Percentiles rank a stretch among this genome's conserved stretches.
Conservation (phyloP, 2,329 filamentous ascomycete species). For the Trichophyton simii region DNA sequence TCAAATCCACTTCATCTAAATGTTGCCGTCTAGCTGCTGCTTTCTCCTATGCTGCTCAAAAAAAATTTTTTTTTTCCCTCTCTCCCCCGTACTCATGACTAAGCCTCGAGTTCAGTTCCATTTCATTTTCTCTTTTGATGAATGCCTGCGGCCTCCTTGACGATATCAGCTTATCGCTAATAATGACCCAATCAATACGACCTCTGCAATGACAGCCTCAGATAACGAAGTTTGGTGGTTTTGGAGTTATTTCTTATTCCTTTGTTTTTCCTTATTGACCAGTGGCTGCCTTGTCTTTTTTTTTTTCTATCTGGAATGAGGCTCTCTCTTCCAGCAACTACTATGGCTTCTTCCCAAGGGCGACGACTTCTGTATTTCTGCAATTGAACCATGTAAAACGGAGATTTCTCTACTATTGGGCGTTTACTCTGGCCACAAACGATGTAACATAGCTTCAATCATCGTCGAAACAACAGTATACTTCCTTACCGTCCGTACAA, state of each 20-base stretch:
- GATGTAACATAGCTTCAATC: neutral
- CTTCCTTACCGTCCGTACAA: neutral
- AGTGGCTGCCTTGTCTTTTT: neutral
- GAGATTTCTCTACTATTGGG: neutral
- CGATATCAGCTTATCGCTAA: neutral
- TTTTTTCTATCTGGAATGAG: neutral
- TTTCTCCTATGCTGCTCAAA: neutral
- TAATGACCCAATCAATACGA: neutral
- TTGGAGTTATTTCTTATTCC: neutral
- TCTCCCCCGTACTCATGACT: neutral
- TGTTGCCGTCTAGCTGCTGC: conserved; percentile 23
- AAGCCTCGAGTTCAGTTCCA: neutral
- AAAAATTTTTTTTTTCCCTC: neutral
- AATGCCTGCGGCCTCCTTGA: neutral
- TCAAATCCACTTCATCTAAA: conserved; percentile 43
- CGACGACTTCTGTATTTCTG: neutral
- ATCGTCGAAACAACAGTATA: neutral
- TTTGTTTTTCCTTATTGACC: neutral
- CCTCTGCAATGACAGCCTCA: neutral
- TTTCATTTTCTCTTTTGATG: neutral
- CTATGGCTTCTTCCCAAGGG: neutral
- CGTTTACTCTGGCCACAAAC: neutral
- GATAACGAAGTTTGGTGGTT: neutral
- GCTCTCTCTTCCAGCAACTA: neutral
- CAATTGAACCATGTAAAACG: neutral